Percentiles rank a stretch among this genome's conserved stretches.
Evolutionary conservation across 2,329 filamentous ascomycete species (phyloP).

Genomic region (Pseudopithomyces chartarum): DNA sequence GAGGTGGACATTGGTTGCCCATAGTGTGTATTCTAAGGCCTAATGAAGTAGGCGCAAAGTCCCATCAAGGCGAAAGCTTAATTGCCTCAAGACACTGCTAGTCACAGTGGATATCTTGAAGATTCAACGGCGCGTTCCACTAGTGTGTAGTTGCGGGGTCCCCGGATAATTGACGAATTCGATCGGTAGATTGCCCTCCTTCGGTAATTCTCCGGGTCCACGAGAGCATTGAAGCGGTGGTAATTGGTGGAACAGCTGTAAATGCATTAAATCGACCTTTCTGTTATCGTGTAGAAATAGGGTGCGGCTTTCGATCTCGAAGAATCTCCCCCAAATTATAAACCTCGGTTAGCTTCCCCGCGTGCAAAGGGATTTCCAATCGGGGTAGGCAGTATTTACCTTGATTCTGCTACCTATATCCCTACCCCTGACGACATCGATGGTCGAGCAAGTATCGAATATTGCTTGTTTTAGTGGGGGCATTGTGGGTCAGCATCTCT

Average conservation of each 20-base stretch:
- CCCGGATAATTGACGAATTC: neutral
- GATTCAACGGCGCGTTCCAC: neutral
- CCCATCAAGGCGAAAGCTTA: conserved; percentile 1
- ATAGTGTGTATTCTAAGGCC: neutral
- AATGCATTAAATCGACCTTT: neutral
- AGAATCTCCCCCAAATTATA: no score
- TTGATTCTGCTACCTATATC: no score
- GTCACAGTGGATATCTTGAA: neutral
- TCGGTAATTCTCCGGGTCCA: neutral
- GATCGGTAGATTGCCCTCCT: neutral
- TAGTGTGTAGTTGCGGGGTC: neutral
- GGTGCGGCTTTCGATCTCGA: no score
- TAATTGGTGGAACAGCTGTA: neutral
- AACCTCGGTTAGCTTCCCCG: no score
- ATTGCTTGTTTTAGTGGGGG: no score
- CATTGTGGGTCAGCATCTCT: no score
- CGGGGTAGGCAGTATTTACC: no score
- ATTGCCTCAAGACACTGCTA: conserved; percentile 1
- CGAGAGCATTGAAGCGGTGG: neutral
- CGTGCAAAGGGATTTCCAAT: no score
- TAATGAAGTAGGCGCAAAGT: neutral
- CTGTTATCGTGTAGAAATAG: no score
- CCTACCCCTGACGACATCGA: no score
- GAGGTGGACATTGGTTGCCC: neutral
- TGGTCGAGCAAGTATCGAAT: no score